Evolutionary conservation across 306 rosid genomes (phyloP).

Genomic region (Vigna unguiculata): DNA sequence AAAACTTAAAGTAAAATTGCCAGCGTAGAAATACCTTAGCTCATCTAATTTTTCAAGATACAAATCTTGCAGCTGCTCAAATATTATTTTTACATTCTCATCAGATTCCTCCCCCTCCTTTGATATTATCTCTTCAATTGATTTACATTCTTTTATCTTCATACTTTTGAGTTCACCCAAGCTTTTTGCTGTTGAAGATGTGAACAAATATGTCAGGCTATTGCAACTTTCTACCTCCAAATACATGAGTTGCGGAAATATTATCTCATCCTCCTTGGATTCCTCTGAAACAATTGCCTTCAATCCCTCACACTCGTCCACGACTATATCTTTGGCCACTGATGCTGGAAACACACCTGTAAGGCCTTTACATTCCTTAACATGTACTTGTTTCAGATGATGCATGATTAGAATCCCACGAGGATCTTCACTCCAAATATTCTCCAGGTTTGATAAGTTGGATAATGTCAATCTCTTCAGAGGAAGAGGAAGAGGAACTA

Average conservation of each 20-base stretch:
- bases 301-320: not conserved
- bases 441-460: too few relatives aligned
- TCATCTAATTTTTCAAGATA: not conserved
- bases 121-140: too few relatives aligned
- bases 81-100: not conserved
- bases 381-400: not conserved
- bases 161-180: too few relatives aligned
- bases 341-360: slow-evolving; percentile 39
- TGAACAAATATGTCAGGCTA: too few relatives aligned
- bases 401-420: slow-evolving; percentile 14
- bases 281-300: slow-evolving; percentile 1
- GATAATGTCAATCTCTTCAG: too few relatives aligned
- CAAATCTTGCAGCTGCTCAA: slow-evolving; percentile 3
- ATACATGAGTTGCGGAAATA: too few relatives aligned
- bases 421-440: slow-evolving; percentile 6
- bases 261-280: too few relatives aligned
- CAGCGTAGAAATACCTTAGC: slow-evolving; percentile 36
- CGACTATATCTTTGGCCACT: not conserved
- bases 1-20: slow-evolving; percentile 1
- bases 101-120: too few relatives aligned
- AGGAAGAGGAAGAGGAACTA: too few relatives aligned
- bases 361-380: slow-evolving; percentile 19
- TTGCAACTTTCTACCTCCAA: too few relatives aligned
- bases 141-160: too few relatives aligned
- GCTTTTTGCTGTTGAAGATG: too few relatives aligned